Evolutionary conservation across 2,329 filamentous ascomycete species (phyloP).

Genomic region (Trichoderma breve): DNA sequence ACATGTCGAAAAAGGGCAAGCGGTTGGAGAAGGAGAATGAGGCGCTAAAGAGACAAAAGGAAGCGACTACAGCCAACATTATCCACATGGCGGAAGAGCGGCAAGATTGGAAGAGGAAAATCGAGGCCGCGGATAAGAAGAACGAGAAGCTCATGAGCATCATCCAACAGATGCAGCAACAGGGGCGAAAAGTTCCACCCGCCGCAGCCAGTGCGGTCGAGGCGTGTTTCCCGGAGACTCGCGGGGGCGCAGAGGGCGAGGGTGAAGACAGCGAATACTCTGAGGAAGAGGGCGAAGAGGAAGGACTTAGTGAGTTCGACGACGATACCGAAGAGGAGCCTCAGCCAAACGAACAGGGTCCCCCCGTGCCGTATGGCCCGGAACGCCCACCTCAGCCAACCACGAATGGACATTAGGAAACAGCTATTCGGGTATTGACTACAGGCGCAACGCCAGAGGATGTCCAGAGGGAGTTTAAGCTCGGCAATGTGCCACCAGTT

Average conservation of each 20-base stretch:
- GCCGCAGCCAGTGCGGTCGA: slow-evolving; percentile 59
- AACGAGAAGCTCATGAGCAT: slow-evolving; percentile 90
- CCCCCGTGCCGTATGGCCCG: slow-evolving; percentile 46
- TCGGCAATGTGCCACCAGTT: neutral
- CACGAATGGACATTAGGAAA: slow-evolving; percentile 46
- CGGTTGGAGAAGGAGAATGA: slow-evolving; percentile 95
- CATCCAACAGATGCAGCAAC: slow-evolving; percentile 93
- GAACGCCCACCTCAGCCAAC: slow-evolving; percentile 46
- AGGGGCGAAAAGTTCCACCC: slow-evolving; percentile 74
- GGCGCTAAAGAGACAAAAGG: slow-evolving; percentile 85
- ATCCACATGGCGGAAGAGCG: slow-evolving; percentile 96
- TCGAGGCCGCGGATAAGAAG: slow-evolving; percentile 58
- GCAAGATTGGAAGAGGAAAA: slow-evolving; percentile 74
- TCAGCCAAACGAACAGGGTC: slow-evolving; percentile 35
- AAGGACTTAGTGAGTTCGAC: slow-evolving; percentile 64
- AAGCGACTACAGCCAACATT: slow-evolving; percentile 90
- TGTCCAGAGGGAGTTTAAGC: neutral
- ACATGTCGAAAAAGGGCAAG: slow-evolving; percentile 99
- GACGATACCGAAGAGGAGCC: slow-evolving; percentile 57
- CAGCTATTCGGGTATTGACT: slow-evolving; percentile 22
- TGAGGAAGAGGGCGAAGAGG: slow-evolving; percentile 61
- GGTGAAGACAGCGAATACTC: slow-evolving; percentile 65
- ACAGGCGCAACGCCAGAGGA: neutral
- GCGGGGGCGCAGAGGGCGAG: slow-evolving; percentile 51
- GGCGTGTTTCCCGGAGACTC: slow-evolving; percentile 55